Conservation (phyloP, 805 yeast species). For the Pichia californica region DNA sequence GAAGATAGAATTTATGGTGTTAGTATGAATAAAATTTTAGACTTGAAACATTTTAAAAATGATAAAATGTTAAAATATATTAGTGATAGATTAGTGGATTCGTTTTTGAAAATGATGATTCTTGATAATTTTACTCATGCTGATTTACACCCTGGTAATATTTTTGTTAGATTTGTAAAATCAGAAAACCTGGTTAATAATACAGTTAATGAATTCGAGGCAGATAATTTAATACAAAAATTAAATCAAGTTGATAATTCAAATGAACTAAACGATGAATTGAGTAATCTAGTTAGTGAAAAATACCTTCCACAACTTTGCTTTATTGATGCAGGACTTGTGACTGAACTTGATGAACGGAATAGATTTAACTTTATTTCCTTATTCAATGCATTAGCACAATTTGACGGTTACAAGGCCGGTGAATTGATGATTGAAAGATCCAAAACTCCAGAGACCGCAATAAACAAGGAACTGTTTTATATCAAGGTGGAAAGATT, state of each 20-base stretch:
- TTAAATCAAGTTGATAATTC: constrained; percentile 29
- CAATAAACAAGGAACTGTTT: constrained; percentile 74
- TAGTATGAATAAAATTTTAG: constrained; percentile 67
- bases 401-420: constrained; percentile 89
- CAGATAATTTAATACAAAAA: constrained; percentile 39
- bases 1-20: constrained; percentile 84
- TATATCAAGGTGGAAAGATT: constrained; percentile 81
- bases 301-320: constrained; percentile 83
- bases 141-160: constrained; percentile 95
- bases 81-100: constrained; percentile 80
- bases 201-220: constrained; percentile 38
- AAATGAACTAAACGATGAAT: constrained; percentile 34
- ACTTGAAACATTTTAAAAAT: constrained; percentile 38
- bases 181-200: constrained; percentile 18
- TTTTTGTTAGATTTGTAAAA: constrained; percentile 49
- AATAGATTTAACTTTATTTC: constrained; percentile 86
- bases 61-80: constrained; percentile 53
- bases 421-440: constrained; percentile 95
- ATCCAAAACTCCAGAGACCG: constrained; percentile 92
- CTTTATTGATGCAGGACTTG: constrained; percentile 88
- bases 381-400: constrained; percentile 79
- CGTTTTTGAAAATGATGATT: constrained; percentile 88
- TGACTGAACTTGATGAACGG: constrained; percentile 74
- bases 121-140: constrained; percentile 94
- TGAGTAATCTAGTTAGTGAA: constrained; percentile 37